Percentiles rank a stretch among this genome's conserved stretches.
phyloP scores from a whole-genome alignment of 345 rosid species.

The Arabis hirsuta region DNA sequence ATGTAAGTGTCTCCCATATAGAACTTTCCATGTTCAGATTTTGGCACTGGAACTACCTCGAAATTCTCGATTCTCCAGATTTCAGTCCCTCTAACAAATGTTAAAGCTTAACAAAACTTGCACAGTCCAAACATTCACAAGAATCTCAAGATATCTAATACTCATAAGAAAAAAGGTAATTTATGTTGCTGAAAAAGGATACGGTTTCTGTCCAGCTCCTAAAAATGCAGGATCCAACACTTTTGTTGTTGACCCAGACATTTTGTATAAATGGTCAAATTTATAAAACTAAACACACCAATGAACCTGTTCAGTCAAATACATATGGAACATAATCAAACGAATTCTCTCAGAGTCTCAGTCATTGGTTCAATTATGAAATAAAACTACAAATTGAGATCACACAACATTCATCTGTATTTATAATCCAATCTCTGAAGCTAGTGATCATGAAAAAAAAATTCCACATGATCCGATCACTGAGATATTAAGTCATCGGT shows the following conservation, averaged over 20 bases:
- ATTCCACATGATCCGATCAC: conserved; percentile 14
- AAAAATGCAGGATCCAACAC: conserved; percentile 93
- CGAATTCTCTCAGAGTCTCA: not conserved
- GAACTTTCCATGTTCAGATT: conserved; percentile 92
- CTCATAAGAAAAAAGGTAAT: not conserved
- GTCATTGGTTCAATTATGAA: not conserved
- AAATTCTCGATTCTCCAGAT: conserved; percentile 99
- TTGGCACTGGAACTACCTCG: conserved; percentile 80
- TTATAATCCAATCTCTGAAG: not conserved
- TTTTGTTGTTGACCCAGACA: conserved; percentile 85
- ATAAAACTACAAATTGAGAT: conserved; percentile 1
- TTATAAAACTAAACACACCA: not conserved
- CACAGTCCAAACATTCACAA: conserved; percentile 26
- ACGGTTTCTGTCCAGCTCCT: conserved; percentile 94
- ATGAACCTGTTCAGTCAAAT: conserved; percentile 15
- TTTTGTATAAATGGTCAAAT: conserved; percentile 34
- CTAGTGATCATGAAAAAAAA: conserved; percentile 14
- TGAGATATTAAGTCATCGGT: not conserved
- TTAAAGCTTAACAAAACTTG: conserved; percentile 53
- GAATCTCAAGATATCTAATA: conserved; percentile 8
- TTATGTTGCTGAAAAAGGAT: conserved; percentile 55
- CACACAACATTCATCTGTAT: conserved; percentile 13
- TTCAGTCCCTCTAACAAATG: conserved; percentile 79
- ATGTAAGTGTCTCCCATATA: conserved; percentile 94
- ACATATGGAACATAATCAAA: not conserved